Evolutionary conservation across 371 early-diverging fungal species (phyloP), one percentile per base, ranked within the genome.

Genomic region (Mucor lusitanicus): DNA sequence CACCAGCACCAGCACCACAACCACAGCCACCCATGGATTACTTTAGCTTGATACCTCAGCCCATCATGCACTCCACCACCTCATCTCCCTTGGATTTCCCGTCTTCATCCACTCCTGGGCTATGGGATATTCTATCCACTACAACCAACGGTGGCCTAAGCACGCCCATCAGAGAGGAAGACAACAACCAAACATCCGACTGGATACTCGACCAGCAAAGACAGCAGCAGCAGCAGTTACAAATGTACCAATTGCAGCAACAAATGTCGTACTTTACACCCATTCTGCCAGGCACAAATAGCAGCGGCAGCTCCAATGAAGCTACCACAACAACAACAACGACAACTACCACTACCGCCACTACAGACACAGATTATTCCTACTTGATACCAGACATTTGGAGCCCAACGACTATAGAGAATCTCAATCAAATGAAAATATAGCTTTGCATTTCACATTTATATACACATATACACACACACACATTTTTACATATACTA

Each of bases 41-140:
- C 19, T 67, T 67, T 21, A 71, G 71, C 28, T 37, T 71, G 28
- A 58, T 55, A 32, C 70, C 70, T 25, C 64, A 53, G 35, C 53
- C 50, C 15, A 28, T 50, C 19, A n/a, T 64, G 44, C 44, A 40
- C 17, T 62, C 63, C 1, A 53, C 67, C 6, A 42, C 50, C 2
- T 71, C 71, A n/a, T 50, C 71, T 27, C 56, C 54, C 1, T 12
- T 57, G n/a, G 53, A 69, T 33, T 48, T 37, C 13, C 25, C 59
- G 1, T 27, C 64, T 6, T 53, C 53, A 1, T 63, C 64, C 6
- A 69, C 69, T 12, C 69, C 69, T 15, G 69, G 69, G 0, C 19
- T 69, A 32, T 63, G 69, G 59, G 65, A 65, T 19, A 48, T 65
- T 1, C 7, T 65, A n/a, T 69, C 69, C 4, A 59, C 64, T 3